Base-by-base conservation (phyloP, 208 protist genomes). In the Porcisia hertigi region DNA sequence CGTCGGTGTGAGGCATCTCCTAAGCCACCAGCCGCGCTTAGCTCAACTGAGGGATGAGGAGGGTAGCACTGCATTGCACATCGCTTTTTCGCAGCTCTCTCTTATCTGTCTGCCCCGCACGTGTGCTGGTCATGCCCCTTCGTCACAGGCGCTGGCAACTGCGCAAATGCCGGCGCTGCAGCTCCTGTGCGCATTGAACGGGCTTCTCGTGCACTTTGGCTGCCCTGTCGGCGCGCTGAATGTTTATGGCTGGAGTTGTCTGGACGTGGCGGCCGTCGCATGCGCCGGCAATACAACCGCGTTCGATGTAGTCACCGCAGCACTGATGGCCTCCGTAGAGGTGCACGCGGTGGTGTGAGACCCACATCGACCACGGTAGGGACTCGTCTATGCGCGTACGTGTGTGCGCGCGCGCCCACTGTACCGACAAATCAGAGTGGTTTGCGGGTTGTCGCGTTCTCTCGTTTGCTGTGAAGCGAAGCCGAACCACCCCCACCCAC, bases 11-110 rank as follows among this genome's bases (percentile, higher is more conserved):
- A 79, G 74, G 43, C 72, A 83, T 58, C 52, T 92, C 14, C 70
- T 96, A 14, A 25, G 39, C 20, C 79, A 70, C 60, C 36, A 77
- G n/a, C 92, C 85, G 25, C 65, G 72, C 2, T 60, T 78, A 20
- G 77, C 62, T 2, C 59, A 74, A 5, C 62, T 75, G n/a, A 62
- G 85, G 0, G 89, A 92, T 75, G 78, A 89, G 58, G 90, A 94
- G 36, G 92, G 92, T 58, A 76, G 45, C 64, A 88, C 90, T 1
- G 76, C 86, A 25, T 72, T 96, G 53, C 90, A 94, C 72, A 54
- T 87, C 4, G 83, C 85, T 36, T 59, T 92, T 3, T 73, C 78
- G 25, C 78, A 82, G 67, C 64, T 82, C 25, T 49, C 58, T 11
- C 66, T 57, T 57, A n/a, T 71, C 47, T 16, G 66, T 20, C 66